Conservation (phyloP, 208 protist genomes). For the Leishmania braziliensis region DNA sequence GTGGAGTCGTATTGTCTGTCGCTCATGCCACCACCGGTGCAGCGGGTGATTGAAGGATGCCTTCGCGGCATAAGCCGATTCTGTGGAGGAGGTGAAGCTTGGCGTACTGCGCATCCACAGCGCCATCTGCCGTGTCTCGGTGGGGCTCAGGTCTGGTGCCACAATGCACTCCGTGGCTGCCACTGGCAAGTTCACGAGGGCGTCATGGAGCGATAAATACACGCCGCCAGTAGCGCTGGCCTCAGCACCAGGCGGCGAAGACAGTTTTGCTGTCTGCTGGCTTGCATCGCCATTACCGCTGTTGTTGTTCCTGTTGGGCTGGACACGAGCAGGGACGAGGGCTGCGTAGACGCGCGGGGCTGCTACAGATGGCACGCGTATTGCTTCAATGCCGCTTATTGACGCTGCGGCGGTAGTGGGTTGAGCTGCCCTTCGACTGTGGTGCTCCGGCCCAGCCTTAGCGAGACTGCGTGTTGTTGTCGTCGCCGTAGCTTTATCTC, state of each 20-base stretch:
- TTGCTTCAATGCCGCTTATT: not conserved
- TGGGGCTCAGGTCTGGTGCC: constrained; percentile 7
- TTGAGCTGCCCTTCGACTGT: not conserved
- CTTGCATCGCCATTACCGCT: not conserved
- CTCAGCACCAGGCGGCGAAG: not conserved
- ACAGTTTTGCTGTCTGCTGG: not conserved
- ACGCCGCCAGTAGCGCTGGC: not conserved
- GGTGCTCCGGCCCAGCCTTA: not conserved
- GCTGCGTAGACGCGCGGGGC: constrained; percentile 23
- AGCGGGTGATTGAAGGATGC: constrained; percentile 24
- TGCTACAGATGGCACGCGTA: constrained; percentile 10
- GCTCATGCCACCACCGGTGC: constrained; percentile 62
- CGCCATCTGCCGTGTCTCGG: constrained; percentile 17
- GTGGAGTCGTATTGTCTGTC: constrained; percentile 42
- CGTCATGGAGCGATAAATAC: not conserved
- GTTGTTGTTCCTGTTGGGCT: not conserved
- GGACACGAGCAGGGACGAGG: not conserved
- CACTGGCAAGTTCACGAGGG: not conserved
- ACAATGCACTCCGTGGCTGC: constrained; percentile 5
- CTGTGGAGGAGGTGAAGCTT: not conserved
- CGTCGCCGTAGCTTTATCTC: not conserved
- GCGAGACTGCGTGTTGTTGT: not conserved
- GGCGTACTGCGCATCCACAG: constrained; percentile 18
- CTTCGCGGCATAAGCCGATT: not conserved
- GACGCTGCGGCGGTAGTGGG: not conserved